A percentile compares a stretch with the other conserved stretches of the same genome.
Evolutionary conservation across 2,329 filamentous ascomycete species (phyloP).

Genomic region (Fusarium miscanthi): DNA sequence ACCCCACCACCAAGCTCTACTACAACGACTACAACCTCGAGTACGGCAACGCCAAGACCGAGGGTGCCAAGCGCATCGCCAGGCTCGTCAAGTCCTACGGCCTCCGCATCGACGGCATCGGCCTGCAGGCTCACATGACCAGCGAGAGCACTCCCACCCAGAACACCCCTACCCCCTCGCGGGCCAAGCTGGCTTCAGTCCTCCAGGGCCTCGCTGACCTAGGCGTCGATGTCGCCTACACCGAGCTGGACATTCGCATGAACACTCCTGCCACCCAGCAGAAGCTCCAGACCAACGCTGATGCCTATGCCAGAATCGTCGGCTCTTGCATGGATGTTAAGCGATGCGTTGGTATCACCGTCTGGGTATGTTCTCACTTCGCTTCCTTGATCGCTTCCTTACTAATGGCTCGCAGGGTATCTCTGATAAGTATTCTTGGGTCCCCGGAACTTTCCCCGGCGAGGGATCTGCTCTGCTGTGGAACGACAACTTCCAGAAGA

Average conservation of each 20-base stretch:
- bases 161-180: slow-evolving; percentile 6
- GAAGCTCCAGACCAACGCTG: slow-evolving; percentile 16
- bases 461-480: slow-evolving; percentile 18
- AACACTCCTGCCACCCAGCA: slow-evolving; percentile 6
- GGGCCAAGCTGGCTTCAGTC: neutral
- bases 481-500: slow-evolving; percentile 23
- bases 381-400: rapidly evolving
- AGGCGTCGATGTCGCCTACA: slow-evolving; percentile 12
- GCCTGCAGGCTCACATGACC: slow-evolving; percentile 21
- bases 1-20: slow-evolving; percentile 21
- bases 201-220: slow-evolving; percentile 7
- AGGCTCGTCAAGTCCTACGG: slow-evolving; percentile 18
- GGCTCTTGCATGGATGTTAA: slow-evolving; percentile 22
- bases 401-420: slow-evolving; percentile 4
- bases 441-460: neutral
- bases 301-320: slow-evolving; percentile 8
- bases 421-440: slow-evolving; percentile 22
- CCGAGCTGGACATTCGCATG: slow-evolving; percentile 16
- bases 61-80: slow-evolving; percentile 12
- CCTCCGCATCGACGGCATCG: slow-evolving; percentile 17
- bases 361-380: slow-evolving; percentile 5
- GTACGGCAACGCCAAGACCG: slow-evolving; percentile 9
- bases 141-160: slow-evolving; percentile 26
- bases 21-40: slow-evolving; percentile 29
- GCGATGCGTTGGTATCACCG: slow-evolving; percentile 19